Conservation (phyloP, 2,329 filamentous ascomycete genomes). For the Zymoseptoria ardabiliae region DNA sequence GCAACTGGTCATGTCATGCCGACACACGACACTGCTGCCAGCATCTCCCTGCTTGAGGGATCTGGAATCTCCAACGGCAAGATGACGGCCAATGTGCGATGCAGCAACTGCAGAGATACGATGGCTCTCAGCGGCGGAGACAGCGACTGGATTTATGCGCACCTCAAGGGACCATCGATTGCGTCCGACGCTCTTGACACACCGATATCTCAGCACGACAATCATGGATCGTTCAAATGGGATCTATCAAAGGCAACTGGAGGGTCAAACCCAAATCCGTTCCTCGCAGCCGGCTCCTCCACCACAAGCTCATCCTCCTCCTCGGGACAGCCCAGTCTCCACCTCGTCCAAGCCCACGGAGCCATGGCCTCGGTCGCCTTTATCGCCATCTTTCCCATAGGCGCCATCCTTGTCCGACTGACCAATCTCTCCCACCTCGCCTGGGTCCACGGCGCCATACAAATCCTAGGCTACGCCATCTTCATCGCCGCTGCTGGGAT, state of each 20-base stretch:
- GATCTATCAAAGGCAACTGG: constrained; percentile 44
- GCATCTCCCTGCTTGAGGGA: constrained; percentile 45
- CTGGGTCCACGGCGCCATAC: constrained; percentile 41
- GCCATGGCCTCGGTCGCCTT: constrained; percentile 38
- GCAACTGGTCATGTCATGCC: constrained; percentile 40
- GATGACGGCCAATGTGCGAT: constrained; percentile 50
- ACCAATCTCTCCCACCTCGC: constrained; percentile 36
- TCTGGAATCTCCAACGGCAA: constrained; percentile 44
- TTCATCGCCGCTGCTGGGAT: constrained; percentile 45
- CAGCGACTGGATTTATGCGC: constrained; percentile 45
- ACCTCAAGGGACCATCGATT: constrained; percentile 38
- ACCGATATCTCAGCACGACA: constrained; percentile 39
- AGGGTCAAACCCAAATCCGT: constrained; percentile 39
- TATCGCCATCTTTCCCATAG: constrained; percentile 39
- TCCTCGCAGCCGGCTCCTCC: constrained; percentile 17
- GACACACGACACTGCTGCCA: constrained; percentile 32
- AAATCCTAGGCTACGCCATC: constrained; percentile 42
- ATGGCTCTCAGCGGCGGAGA: constrained; percentile 39
- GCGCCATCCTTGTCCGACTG: constrained; percentile 38
- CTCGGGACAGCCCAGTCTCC: constrained; percentile 1
- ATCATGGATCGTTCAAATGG: constrained; percentile 36
- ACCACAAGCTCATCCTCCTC: constrained; percentile 2
- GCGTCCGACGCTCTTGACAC: constrained; percentile 39
- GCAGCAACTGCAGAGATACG: constrained; percentile 45
- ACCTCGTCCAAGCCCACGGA: constrained; percentile 31